Evolutionary conservation across 176 grass and related monocot genomes (phyloP).

Genomic region (Juncus effusus): DNA sequence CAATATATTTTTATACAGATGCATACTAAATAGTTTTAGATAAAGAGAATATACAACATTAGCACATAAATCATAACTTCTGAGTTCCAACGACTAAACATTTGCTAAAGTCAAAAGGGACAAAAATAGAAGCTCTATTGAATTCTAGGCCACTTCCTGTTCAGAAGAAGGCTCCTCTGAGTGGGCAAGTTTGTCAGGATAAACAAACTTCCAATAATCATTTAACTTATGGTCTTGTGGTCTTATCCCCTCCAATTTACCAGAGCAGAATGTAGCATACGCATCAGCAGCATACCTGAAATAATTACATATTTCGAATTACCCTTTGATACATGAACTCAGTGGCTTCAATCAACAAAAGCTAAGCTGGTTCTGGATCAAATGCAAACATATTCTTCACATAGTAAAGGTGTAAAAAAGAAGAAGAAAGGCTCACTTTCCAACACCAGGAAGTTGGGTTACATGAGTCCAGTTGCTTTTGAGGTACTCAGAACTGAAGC

Average conservation of each 20-base stretch:
- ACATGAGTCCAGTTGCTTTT: slow-evolving; percentile 47
- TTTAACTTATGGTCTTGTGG: slow-evolving; percentile 69
- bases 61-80: no score
- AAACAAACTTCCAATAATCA: slow-evolving; percentile 62
- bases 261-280: slow-evolving; percentile 71
- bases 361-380: neutral
- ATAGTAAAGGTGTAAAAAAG: neutral
- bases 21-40: no score
- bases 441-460: slow-evolving; percentile 61
- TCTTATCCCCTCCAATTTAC: slow-evolving; percentile 42
- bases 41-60: no score
- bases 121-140: no score
- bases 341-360: neutral
- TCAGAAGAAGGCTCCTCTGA: no score
- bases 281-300: slow-evolving; percentile 85
- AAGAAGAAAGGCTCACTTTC: slow-evolving; percentile 48
- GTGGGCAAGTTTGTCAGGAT: neutral
- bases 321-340: neutral
- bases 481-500: slow-evolving; percentile 43
- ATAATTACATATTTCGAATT: neutral
- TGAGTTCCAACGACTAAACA: no score
- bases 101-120: no score
- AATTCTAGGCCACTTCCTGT: no score
- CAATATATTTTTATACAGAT: no score
- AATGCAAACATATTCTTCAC: neutral